A percentile compares a stretch with the other conserved stretches of the same genome.
Evolutionary conservation across 768 basidiomycete genomes (phyloP).

Genomic region (Kwoniella bestiolae): DNA sequence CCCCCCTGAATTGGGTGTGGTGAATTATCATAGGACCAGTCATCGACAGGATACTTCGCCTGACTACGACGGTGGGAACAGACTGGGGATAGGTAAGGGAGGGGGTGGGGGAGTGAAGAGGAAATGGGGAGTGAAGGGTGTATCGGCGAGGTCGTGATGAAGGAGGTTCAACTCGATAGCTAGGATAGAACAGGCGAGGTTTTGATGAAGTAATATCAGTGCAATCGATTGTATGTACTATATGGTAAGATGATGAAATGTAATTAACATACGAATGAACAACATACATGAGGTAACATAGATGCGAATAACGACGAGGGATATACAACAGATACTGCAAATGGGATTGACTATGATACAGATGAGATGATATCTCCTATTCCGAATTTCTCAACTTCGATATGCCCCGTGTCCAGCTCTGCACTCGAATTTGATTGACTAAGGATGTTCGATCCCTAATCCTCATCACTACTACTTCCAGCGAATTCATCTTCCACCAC

Average conservation of each 20-base stretch:
- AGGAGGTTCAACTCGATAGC: not conserved
- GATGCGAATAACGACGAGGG: no score
- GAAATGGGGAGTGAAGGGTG: constrained; percentile 31
- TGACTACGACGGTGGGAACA: not conserved
- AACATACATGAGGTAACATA: no score
- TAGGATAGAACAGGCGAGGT: not conserved
- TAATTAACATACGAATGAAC: not conserved
- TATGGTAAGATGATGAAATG: not conserved
- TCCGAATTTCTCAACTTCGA: no score
- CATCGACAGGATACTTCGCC: not conserved
- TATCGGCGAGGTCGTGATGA: constrained; percentile 11
- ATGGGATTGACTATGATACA: no score
- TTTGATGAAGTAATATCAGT: not conserved
- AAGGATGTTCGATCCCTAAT: constrained; percentile 27
- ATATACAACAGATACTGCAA: not conserved
- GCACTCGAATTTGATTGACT: no score
- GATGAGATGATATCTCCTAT: no score
- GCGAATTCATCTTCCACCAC: constrained; percentile 50
- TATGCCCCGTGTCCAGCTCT: no score
- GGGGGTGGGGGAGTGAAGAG: constrained; percentile 19
- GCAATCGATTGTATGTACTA: not conserved
- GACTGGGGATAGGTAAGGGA: no score
- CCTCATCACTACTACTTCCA: constrained; percentile 32
- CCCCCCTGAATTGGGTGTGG: constrained; percentile 49
- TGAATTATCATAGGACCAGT: constrained; percentile 36